phyloP scores from a whole-genome alignment of 2,329 filamentous ascomycete species.

The Trichoderma atroviride region DNA sequence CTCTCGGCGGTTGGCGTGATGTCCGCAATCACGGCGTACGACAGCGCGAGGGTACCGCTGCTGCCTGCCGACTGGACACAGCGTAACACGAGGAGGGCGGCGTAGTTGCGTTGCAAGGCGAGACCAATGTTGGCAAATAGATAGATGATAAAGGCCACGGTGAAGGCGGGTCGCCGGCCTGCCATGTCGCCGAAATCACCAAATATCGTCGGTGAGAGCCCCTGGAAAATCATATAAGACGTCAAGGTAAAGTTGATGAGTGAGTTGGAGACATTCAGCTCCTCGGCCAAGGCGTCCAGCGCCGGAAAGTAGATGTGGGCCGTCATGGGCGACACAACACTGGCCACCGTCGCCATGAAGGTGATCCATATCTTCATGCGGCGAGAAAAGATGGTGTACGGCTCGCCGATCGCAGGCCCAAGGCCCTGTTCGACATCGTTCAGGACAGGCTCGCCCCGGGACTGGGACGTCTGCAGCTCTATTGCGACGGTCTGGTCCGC shows the following conservation, averaged over 20 bases:
- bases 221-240: conserved; percentile 67
- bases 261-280: conserved; percentile 43
- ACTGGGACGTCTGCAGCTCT: neutral
- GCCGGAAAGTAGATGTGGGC: conserved; percentile 60
- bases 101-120: conserved; percentile 59
- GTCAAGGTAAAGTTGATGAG: conserved; percentile 57
- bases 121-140: conserved; percentile 62
- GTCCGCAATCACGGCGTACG: conserved; percentile 72
- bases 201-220: conserved; percentile 61
- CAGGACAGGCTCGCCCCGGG: neutral
- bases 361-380: conserved; percentile 55
- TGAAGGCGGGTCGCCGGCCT: conserved; percentile 63
- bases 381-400: conserved; percentile 38
- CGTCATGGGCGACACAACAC: conserved; percentile 60
- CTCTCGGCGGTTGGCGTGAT: conserved; percentile 69
- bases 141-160: conserved; percentile 60
- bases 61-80: conserved; percentile 66
- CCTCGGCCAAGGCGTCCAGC: conserved; percentile 44
- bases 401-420: neutral
- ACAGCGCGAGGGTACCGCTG: conserved; percentile 70
- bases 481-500: neutral
- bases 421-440: conserved; percentile 15
- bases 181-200: conserved; percentile 64
- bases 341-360: conserved; percentile 54
- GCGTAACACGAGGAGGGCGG: conserved; percentile 61